These are phyloP conservation scores for Sistotremastrum niveocremeum DNA, from an alignment of 768 basidiomycete genomes.

Conservation along the genomic window DNA sequence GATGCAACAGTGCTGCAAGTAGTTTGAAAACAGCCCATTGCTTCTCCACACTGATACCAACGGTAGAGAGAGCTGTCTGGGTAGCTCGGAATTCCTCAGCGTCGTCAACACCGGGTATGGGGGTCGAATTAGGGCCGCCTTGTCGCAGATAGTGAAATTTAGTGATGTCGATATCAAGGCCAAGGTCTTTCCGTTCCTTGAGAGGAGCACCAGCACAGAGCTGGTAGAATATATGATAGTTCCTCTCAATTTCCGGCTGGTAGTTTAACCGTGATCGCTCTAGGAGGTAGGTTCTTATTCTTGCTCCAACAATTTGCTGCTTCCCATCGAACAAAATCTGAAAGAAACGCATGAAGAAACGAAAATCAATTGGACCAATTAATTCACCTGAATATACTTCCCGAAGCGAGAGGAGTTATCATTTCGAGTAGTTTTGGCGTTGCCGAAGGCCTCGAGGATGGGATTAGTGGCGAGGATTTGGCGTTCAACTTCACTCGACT, in stretches of 20 bases:
- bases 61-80: slow-evolving; percentile 89
- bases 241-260: slow-evolving; percentile 92
- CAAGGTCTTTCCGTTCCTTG: slow-evolving; percentile 91
- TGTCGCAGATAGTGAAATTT: slow-evolving; percentile 91
- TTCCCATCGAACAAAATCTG: slow-evolving; percentile 94
- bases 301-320: slow-evolving; percentile 95
- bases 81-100: slow-evolving; percentile 89
- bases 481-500: slow-evolving; percentile 87
- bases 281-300: slow-evolving; percentile 96
- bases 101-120: slow-evolving; percentile 89
- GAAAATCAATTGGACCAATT: neutral
- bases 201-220: slow-evolving; percentile 92
- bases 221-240: slow-evolving; percentile 99
- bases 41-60: slow-evolving; percentile 93
- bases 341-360: slow-evolving; percentile 4
- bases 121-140: slow-evolving; percentile 77
- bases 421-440: slow-evolving; percentile 97
- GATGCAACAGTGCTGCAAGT: slow-evolving; percentile 83
- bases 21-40: slow-evolving; percentile 98
- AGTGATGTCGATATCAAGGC: slow-evolving; percentile 70
- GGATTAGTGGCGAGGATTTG: slow-evolving; percentile 99
- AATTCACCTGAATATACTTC: slow-evolving; percentile 91
- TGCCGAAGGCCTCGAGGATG: slow-evolving; percentile 96
- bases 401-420: slow-evolving; percentile 99
- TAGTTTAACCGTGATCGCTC: slow-evolving; percentile 97